These are phyloP conservation scores for Aspergillaceae sp. DNA, from an alignment of 2,329 filamentous ascomycete species.

Conservation along the genomic window DNA sequence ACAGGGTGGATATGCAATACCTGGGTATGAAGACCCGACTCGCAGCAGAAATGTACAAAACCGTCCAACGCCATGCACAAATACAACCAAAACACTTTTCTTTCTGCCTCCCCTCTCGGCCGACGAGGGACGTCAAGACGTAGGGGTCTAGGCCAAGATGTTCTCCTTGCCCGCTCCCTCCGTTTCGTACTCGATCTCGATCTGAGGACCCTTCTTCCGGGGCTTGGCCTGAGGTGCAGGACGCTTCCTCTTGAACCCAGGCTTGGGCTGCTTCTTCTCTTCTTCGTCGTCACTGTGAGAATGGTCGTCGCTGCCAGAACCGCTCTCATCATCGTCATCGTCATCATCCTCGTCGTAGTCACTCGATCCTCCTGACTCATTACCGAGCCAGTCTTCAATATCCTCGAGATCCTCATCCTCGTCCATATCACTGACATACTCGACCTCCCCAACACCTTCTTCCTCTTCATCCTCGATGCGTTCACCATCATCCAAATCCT, in stretches of 20 bases:
- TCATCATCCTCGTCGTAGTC: constrained; percentile 42
- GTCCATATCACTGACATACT: constrained; percentile 88
- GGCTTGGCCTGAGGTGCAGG: constrained; percentile 44
- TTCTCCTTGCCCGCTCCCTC: constrained; percentile 52
- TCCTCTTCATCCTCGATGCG: constrained; percentile 62
- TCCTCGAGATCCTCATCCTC: constrained; percentile 75
- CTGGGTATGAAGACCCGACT: constrained; percentile 29
- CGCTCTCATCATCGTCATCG: constrained; percentile 50
- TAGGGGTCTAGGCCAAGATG: constrained; percentile 30
- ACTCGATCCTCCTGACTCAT: constrained; percentile 49
- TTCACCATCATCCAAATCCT: constrained; percentile 81
- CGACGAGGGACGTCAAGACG: background rate
- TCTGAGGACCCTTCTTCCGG: constrained; percentile 55
- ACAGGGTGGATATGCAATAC: constrained; percentile 22
- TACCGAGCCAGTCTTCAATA: constrained; percentile 91
- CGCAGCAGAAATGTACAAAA: constrained; percentile 13
- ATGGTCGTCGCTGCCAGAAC: constrained; percentile 44
- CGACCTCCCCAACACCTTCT: constrained; percentile 59
- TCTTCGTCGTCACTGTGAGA: constrained; percentile 31
- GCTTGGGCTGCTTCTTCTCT: constrained; percentile 35
- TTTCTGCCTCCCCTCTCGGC: constrained; percentile 10
- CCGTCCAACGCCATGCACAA: constrained; percentile 26
- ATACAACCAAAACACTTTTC: constrained; percentile 10
- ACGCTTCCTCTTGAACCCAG: constrained; percentile 51
- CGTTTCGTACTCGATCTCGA: constrained; percentile 72